Evolutionary conservation across 148 eudicot species (phyloP), one percentile per base, ranked within the genome.

Genomic region (Rhododendron simsii): DNA sequence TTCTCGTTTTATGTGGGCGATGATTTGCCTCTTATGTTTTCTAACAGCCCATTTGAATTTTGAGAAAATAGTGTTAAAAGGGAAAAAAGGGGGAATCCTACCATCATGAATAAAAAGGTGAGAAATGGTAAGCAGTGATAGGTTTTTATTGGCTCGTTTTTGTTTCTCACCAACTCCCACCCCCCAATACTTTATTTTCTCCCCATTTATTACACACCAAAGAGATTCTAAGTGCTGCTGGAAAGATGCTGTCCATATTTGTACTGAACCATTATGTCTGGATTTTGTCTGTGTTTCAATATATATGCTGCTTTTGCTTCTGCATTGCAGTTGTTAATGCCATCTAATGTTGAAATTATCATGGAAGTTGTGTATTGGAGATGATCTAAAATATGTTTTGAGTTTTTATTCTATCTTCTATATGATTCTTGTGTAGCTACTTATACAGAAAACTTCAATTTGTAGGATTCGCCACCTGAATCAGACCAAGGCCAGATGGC

Each of bases 391-490:
- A 51, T 71, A 11, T 61, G 71, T 45, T n/a, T 45, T n/a, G 23
- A 45, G 53, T 44, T 81, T 59, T 55, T 85, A 2, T 63, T 74
- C 8, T 5, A 63, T 35, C 3, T 35, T 28, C 2, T 55, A 10
- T 41, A 53, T 18, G 47, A 51, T 67, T 28, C 78, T 26, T 16
- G 20, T 47, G 28, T 82, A 41, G 63, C 61, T 77, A 37, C 87
- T 89, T 73, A 85, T 28, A 53, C 51, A 53, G 85, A 33, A 16
- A 57, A 48, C 55, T 78, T 57, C 26, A 48, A 57, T 76, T 55
- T 30, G 44, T 88, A 96, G 99, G 99, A 94, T 90, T 81, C 65
- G 73, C 83, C 92, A 44, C 81, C 90, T 87, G 99, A 96, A 85
- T 63, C 90, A 83, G 98, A 95, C 83, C 95, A 90, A 87, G 85